A percentile compares a stretch with the other conserved stretches of the same genome.
phyloP scores from a whole-genome alignment of 345 rosid species.

The Cardamine chenopodiifolia region DNA sequence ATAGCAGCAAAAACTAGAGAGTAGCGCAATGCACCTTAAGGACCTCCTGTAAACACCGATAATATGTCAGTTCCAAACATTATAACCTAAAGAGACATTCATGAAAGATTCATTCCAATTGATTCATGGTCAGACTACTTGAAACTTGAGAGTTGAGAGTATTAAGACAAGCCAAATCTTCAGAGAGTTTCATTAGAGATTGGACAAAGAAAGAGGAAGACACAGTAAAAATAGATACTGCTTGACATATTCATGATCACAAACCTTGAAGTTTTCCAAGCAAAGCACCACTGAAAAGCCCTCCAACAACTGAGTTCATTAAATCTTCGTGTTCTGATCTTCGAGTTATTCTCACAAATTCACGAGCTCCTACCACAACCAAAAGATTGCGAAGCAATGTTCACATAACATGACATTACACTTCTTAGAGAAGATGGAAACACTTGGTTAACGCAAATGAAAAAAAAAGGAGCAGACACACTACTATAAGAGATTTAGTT shows the following conservation, averaged over 20 bases:
- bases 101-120: conserved; percentile 3
- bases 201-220: conserved; percentile 7
- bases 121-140: conserved; percentile 19
- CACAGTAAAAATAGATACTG: conserved; percentile 9
- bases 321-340: conserved; percentile 71
- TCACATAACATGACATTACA: not conserved
- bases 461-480: not conserved
- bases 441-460: not conserved
- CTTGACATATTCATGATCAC: not conserved
- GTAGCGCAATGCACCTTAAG: conserved; percentile 72
- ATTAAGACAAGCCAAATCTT: conserved; percentile 10
- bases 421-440: not conserved
- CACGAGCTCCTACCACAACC: conserved; percentile 69
- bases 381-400: conserved; percentile 22
- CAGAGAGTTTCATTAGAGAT: not conserved
- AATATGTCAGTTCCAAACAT: conserved; percentile 1
- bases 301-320: conserved; percentile 73
- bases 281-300: conserved; percentile 78
- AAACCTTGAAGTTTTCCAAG: conserved; percentile 88
- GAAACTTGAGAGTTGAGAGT: not conserved
- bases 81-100: not conserved
- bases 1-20: conserved; percentile 61
- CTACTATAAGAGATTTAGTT: not conserved
- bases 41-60: conserved; percentile 63
- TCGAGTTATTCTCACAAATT: conserved; percentile 67